Base-by-base conservation (phyloP, 148 eudicot species). In the Hydrangea macrophylla region DNA sequence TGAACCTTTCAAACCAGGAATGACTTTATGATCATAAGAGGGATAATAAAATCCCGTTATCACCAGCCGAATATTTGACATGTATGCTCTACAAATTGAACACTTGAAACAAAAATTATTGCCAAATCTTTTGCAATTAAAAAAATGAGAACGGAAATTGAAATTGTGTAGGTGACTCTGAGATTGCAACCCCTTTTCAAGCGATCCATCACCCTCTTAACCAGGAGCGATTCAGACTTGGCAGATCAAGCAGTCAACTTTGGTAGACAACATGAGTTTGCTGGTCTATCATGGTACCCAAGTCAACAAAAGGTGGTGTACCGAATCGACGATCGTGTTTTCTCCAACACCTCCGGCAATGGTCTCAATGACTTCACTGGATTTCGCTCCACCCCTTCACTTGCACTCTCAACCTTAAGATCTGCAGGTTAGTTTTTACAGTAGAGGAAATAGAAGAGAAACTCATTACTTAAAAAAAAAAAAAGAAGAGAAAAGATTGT, bases 231-330 rank as follows among this genome's bases (percentile, higher is more conserved):
- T 58, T 28, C 62, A 1, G 84, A 83, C 72, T 64, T 90, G 60
- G 90, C 71, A 6, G 85, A 82, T 54, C 73, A 78, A 62, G 88
- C 75, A 10, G 50, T 59, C 4, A 72, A 6, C 25, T 83, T 87
- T 36, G 96, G 92, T 0, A 68, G 74, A 11, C 62, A 71, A 20
- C 90, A 90, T 13, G 96, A 90, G 63, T 90, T 87, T 50, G 92
- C 85, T 1, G 96, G 87, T 70, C 18, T 90, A 5, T 73, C 75
- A 54, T 90, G 96, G 96, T 77, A 70, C 64, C 96, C 92, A 1
- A 87, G 90, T 58, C 87, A 80, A 36, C 65, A 67, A 44, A 73
- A 71, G 65, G 92, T 71, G 7, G 6, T 75, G 1, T 90, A 87
- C 32, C 68, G 90, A n/a, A 45, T 75, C 0, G 96, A 90, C 33